These are phyloP conservation scores for Ustilago hordei DNA, from an alignment of 1,284 basidiomycete species.

Conservation along the genomic window DNA sequence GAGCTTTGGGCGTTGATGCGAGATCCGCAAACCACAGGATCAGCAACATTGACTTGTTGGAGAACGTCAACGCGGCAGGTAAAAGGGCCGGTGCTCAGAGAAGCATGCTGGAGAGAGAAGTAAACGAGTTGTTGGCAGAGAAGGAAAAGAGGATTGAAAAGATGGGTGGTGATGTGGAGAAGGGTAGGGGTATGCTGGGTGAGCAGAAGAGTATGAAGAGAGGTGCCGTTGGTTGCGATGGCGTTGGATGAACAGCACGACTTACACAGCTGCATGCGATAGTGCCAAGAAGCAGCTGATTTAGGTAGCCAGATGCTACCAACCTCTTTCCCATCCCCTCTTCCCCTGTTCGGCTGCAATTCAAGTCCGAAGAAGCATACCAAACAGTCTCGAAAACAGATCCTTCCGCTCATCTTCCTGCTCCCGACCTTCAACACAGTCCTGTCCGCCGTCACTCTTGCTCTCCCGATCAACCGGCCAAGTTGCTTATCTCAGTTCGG, in stretches of 20 bases:
- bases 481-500: not conserved
- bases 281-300: not conserved
- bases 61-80: constrained; percentile 43
- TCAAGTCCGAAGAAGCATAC: constrained; percentile 9
- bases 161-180: constrained; percentile 43
- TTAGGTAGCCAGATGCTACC: not conserved
- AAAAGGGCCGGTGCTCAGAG: constrained; percentile 51
- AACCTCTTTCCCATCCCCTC: not conserved
- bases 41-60: constrained; percentile 41
- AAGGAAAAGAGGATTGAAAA: constrained; percentile 50
- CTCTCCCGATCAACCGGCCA: not conserved
- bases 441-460: not conserved
- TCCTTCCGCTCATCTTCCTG: not conserved
- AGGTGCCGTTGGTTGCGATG: constrained; percentile 60
- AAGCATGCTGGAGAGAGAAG: constrained; percentile 54
- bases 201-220: constrained; percentile 44
- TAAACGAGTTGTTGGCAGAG: constrained; percentile 45
- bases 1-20: constrained; percentile 17
- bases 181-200: constrained; percentile 50
- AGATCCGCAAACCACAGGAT: constrained; percentile 22
- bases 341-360: not conserved
- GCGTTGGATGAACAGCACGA: constrained; percentile 47
- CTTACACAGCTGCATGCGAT: not conserved
- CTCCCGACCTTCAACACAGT: constrained; percentile 15
- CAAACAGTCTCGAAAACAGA: not conserved